Evolutionary conservation across 305 asterid genomes (phyloP).

Genomic region (Withania somnifera): DNA sequence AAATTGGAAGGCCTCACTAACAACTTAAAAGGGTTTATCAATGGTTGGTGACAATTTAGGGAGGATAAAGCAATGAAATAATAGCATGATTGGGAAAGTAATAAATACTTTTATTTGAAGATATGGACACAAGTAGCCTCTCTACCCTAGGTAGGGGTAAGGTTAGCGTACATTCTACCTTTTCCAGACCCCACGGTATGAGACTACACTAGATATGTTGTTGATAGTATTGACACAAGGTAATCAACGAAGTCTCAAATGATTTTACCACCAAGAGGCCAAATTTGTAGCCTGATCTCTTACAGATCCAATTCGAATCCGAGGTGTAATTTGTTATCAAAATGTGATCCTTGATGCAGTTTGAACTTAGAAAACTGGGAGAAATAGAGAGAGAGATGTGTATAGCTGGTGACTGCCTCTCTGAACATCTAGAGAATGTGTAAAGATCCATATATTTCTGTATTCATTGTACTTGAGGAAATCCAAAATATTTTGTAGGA

Average conservation of each 20-base stretch:
- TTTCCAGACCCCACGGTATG: not conserved
- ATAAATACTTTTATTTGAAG: not conserved
- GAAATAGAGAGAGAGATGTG: not conserved
- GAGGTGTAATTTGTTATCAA: not conserved
- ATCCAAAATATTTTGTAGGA: not conserved
- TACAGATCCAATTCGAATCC: not conserved
- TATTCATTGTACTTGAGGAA: not conserved
- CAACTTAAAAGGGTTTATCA: not conserved
- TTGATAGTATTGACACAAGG: not conserved
- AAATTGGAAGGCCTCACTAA: not conserved
- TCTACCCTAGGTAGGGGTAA: not conserved
- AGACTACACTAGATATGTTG: not conserved
- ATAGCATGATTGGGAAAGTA: not conserved
- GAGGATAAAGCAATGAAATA: not conserved
- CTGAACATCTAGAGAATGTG: not conserved
- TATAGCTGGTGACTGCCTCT: not conserved
- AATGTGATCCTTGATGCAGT: not conserved
- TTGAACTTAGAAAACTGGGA: not conserved
- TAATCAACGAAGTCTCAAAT: not conserved
- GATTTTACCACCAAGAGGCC: not conserved
- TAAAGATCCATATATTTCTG: not conserved
- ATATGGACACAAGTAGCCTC: not conserved
- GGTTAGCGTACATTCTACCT: not conserved
- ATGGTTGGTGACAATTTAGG: not conserved
- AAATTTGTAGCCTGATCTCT: not conserved